Evolutionary conservation across 495 filamentous ascomycete genomes (phyloP).

Genomic region (Umbilicaria muhlenbergii): DNA sequence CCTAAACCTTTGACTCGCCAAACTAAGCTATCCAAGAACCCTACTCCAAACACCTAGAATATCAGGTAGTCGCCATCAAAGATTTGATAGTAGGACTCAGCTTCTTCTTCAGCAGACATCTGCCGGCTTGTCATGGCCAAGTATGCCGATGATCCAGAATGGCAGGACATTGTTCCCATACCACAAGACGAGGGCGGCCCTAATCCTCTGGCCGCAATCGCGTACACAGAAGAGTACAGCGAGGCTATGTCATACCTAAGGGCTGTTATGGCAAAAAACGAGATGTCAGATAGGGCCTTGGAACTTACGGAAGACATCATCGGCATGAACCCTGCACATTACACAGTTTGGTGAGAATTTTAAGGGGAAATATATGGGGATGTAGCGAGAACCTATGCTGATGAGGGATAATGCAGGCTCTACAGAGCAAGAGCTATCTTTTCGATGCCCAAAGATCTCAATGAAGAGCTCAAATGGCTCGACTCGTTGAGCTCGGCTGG

Average conservation of each 20-base stretch:
- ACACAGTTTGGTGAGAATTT: conserved; percentile 69
- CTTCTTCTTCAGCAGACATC: too few species aligned
- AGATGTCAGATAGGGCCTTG: conserved; percentile 63
- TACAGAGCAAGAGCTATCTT: conserved; percentile 71
- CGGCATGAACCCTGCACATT: conserved; percentile 84
- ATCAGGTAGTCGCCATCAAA: too few species aligned
- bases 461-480: conserved; percentile 67
- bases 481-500: conserved; percentile 37
- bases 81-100: too few species aligned
- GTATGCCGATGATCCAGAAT: conserved; percentile 58
- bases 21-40: too few species aligned
- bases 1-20: too few species aligned
- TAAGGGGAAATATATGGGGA: not conserved
- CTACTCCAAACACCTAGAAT: too few species aligned
- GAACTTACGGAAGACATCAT: conserved; percentile 82
- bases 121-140: conserved; percentile 12
- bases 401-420: conserved; percentile 34
- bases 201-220: conserved; percentile 68
- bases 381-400: not conserved
- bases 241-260: conserved; percentile 84
- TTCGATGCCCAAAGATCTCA: conserved; percentile 46
- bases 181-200: conserved; percentile 62
- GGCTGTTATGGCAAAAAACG: conserved; percentile 79
- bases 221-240: conserved; percentile 72
- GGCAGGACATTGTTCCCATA: conserved; percentile 73